Evolutionary conservation across 495 filamentous ascomycete species (phyloP).

Genomic region (Hamigera avellanea): DNA sequence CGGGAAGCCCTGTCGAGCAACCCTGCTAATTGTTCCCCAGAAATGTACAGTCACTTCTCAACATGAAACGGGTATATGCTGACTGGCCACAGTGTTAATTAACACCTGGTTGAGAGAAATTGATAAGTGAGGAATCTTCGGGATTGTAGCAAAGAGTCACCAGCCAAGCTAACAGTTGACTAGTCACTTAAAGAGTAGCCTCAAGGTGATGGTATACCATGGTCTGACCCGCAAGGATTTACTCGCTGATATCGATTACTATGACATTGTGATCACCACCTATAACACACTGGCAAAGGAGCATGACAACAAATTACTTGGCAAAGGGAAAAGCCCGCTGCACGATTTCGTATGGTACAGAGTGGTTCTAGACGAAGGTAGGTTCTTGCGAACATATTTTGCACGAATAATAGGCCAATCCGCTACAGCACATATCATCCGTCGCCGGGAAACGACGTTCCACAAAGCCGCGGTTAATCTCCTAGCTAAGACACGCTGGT

Average conservation of each 20-base stretch:
- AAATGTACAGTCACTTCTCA: not conserved
- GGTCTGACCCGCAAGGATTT: slow-evolving; percentile 1
- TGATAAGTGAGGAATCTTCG: slow-evolving; percentile 1
- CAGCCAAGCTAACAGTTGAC: not conserved
- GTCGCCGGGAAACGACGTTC: slow-evolving; percentile 9
- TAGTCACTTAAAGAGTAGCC: slow-evolving; percentile 2
- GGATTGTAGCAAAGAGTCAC: not conserved
- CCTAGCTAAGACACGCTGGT: slow-evolving; percentile 9
- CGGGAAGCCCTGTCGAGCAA: not conserved
- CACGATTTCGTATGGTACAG: slow-evolving; percentile 2
- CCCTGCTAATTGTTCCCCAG: not conserved
- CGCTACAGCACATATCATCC: slow-evolving; percentile 15
- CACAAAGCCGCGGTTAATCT: slow-evolving; percentile 6
- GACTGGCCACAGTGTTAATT: slow-evolving; percentile 1
- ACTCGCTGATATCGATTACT: not conserved
- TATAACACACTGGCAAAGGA: slow-evolving; percentile 8
- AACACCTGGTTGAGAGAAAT: slow-evolving; percentile 5
- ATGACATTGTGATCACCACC: slow-evolving; percentile 9
- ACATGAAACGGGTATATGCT: not conserved
- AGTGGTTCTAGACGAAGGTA: slow-evolving; percentile 6
- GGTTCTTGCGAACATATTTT: not conserved
- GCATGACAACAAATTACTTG: not conserved
- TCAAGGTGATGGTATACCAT: slow-evolving; percentile 4
- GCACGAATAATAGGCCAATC: not conserved
- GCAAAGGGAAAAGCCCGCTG: slow-evolving; percentile 4